Evolutionary conservation across 352 stramenopile genomes (phyloP).

Genomic region (Globisporangium viniferum): DNA sequence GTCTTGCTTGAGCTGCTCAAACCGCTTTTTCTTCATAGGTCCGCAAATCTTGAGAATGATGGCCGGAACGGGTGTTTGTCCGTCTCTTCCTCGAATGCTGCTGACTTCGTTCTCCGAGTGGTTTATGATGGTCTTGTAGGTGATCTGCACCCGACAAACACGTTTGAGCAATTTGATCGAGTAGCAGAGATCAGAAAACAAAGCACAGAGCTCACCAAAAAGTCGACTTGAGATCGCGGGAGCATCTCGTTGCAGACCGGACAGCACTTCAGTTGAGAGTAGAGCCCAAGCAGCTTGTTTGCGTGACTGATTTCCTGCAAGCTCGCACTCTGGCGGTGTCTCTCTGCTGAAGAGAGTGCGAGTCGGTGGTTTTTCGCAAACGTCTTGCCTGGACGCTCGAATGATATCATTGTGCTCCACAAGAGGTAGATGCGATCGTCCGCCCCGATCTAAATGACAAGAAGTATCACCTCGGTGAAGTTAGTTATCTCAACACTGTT

Average conservation of each 20-base stretch:
- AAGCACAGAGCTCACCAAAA: slow-evolving; percentile 25
- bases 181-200: not conserved
- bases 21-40: slow-evolving; percentile 31
- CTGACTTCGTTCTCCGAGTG: slow-evolving; percentile 25
- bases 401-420: slow-evolving; percentile 67
- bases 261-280: slow-evolving; percentile 38
- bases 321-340: slow-evolving; percentile 1
- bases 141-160: slow-evolving; percentile 21
- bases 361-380: slow-evolving; percentile 47
- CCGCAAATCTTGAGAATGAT: slow-evolving; percentile 33
- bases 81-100: slow-evolving; percentile 14
- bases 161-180: not conserved
- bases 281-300: slow-evolving; percentile 19
- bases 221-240: slow-evolving; percentile 37
- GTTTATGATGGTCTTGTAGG: slow-evolving; percentile 41
- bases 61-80: slow-evolving; percentile 22
- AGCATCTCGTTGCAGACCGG: slow-evolving; percentile 38
- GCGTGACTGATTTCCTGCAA: slow-evolving; percentile 7
- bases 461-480: not conserved
- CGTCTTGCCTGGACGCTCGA: slow-evolving; percentile 37
- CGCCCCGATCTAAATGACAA: slow-evolving; percentile 35
- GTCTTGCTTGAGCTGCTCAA: slow-evolving; percentile 39
- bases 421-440: slow-evolving; percentile 69
- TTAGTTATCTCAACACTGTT: not conserved
- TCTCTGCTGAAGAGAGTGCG: slow-evolving; percentile 25